These are phyloP conservation scores for Phytopythium sindhum DNA, from an alignment of 352 stramenopile genomes.

Conservation along the genomic window DNA sequence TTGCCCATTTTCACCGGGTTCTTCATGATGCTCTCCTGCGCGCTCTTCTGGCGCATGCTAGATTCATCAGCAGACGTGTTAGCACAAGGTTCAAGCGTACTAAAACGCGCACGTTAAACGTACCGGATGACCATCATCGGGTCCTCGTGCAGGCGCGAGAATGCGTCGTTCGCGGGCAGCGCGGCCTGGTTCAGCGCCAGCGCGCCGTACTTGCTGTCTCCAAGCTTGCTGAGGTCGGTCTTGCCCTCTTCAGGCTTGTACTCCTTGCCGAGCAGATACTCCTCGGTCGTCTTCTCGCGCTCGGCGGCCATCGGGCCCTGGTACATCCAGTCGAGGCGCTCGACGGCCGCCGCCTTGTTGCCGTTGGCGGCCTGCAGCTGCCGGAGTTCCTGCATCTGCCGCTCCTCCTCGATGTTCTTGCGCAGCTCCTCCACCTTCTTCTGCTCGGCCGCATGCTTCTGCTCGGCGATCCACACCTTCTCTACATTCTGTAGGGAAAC, in stretches of 20 bases:
- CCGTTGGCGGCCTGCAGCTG: slow-evolving; percentile 86
- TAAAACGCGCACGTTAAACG: slow-evolving; percentile 7
- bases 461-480: slow-evolving; percentile 97
- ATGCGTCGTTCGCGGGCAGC: slow-evolving; percentile 85
- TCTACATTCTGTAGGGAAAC: slow-evolving; percentile 89
- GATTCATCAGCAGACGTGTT: background rate
- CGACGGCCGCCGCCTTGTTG: slow-evolving; percentile 74
- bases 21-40: slow-evolving; percentile 84
- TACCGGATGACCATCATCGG: slow-evolving; percentile 94
- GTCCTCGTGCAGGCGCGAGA: slow-evolving; percentile 93
- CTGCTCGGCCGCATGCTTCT: slow-evolving; percentile 92
- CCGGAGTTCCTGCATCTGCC: slow-evolving; percentile 93
- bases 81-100: background rate
- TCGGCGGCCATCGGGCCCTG: slow-evolving; percentile 85
- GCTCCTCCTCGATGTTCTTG: slow-evolving; percentile 96
- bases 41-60: slow-evolving; percentile 69
- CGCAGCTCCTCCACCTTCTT: slow-evolving; percentile 93
- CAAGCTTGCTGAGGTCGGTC: slow-evolving; percentile 48
- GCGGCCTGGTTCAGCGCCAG: slow-evolving; percentile 49
- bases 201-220: slow-evolving; percentile 62
- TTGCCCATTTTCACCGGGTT: slow-evolving; percentile 89
- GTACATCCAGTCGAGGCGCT: slow-evolving; percentile 97
- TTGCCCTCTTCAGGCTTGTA: slow-evolving; percentile 47
- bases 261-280: slow-evolving; percentile 94
- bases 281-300: slow-evolving; percentile 68